These are phyloP conservation scores for Paracamarosporium sp. DNA, from an alignment of 2,329 filamentous ascomycete species.

Conservation along the genomic window DNA sequence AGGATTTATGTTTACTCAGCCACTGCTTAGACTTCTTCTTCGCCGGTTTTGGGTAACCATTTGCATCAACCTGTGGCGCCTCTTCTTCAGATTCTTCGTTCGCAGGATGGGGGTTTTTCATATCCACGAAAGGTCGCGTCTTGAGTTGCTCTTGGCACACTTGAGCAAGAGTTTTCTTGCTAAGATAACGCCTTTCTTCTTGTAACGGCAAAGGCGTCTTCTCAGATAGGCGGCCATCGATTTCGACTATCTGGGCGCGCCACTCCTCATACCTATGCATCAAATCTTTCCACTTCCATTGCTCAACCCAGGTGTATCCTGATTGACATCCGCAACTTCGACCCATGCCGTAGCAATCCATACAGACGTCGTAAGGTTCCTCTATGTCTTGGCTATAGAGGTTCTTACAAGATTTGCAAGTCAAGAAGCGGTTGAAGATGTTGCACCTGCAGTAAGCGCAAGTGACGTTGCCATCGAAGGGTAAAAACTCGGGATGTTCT, in stretches of 20 bases:
- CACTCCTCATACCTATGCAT: constrained; percentile 80
- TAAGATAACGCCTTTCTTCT: constrained; percentile 69
- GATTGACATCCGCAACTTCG: constrained; percentile 90
- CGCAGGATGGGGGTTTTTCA: constrained; percentile 66
- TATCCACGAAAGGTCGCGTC: constrained; percentile 81
- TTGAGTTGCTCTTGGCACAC: constrained; percentile 92
- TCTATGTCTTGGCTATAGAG: constrained; percentile 72
- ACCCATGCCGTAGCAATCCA: constrained; percentile 99
- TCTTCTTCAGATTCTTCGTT: constrained; percentile 56
- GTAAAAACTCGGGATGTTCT: constrained; percentile 77
- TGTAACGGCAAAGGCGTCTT: constrained; percentile 74
- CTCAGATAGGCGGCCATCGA: constrained; percentile 70
- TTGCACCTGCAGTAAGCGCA: constrained; percentile 96
- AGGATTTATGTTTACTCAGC: constrained; percentile 62
- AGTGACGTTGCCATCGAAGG: constrained; percentile 89
- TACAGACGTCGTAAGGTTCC: constrained; percentile 92
- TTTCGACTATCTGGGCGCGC: constrained; percentile 77
- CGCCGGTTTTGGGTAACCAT: constrained; percentile 67
- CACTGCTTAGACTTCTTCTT: constrained; percentile 63
- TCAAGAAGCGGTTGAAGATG: constrained; percentile 96
- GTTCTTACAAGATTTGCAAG: constrained; percentile 83
- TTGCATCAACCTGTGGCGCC: constrained; percentile 68
- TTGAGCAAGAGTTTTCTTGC: constrained; percentile 83
- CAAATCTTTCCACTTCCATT: constrained; percentile 85
- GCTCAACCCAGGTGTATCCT: constrained; percentile 87